Conservation (phyloP, 352 stramenopile species). For the Vaucheria bursata region DNA sequence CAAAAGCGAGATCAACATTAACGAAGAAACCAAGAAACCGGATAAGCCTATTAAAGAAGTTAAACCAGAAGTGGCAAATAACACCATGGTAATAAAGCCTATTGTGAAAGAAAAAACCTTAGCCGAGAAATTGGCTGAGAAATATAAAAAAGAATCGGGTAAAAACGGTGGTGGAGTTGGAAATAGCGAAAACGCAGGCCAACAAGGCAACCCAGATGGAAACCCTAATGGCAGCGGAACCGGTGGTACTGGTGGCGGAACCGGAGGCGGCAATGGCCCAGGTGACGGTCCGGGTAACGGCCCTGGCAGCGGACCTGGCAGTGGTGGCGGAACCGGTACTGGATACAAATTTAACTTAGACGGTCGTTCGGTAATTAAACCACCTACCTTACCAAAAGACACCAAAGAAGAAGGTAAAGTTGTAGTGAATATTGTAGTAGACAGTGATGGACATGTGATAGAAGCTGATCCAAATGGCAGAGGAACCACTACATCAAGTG, state of each 20-base stretch:
- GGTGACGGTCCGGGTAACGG: too few species aligned
- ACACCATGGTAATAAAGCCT: too few species aligned
- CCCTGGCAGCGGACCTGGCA: neutral
- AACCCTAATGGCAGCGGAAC: neutral
- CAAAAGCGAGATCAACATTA: too few species aligned
- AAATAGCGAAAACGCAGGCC: too few species aligned
- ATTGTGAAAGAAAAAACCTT: too few species aligned
- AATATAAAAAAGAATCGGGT: too few species aligned
- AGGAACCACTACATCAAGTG: neutral
- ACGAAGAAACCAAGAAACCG: too few species aligned
- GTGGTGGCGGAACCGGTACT: neutral
- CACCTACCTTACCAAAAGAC: neutral
- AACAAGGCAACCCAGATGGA: too few species aligned
- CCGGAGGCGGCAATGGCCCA: neutral
- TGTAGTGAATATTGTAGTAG: neutral
- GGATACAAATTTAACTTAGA: neutral
- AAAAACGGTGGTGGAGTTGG: too few species aligned
- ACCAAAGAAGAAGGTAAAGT: neutral
- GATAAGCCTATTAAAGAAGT: too few species aligned
- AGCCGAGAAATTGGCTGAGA: too few species aligned
- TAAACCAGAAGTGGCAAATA: too few species aligned
- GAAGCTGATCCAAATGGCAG: neutral
- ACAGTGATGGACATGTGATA: neutral
- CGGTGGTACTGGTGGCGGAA: neutral
- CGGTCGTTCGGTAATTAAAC: neutral